Base-by-base conservation (phyloP, 805 yeast genomes). In the Wickerhamiella azymoides region DNA sequence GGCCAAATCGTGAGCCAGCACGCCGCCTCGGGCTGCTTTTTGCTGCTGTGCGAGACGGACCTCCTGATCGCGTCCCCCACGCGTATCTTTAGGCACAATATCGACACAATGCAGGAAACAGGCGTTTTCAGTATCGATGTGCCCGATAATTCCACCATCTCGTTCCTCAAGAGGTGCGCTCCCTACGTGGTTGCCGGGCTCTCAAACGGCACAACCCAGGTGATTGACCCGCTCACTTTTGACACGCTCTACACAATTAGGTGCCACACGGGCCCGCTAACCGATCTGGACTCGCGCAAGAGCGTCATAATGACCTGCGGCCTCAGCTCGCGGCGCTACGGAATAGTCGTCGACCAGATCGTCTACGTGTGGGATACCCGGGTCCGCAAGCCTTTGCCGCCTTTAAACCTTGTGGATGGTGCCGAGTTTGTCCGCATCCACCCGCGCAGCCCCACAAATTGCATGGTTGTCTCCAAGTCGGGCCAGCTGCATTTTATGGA, bases 401-500 rank as follows among this genome's bases (percentile, higher is more conserved):
- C 96, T 2, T 69, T 89, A 7, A 76, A 96, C 3, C 85, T 86
- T 56, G 86, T 92, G 0, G 80, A 86, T 0, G 96, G 96, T 10
- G 96, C 97, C 0, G 71, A 82, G 9, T 82, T 73, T 58, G 92
- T 81, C 1, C 71, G 82, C 41, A 69, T 89, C 50, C 96, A 89
- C 63, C 96, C 97, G 6, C 80, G 82, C 49, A 59, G 86, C 42
- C 82, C 95, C 5, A 81, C 83, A 33, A 77, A 81, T 30, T 74
- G 85, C 39, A 60, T 85, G 4, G 77, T 84, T 7, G 80, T 84
- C 0, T 81, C 96, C 0, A 70, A 70, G 17, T 62, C 74, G 18
- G 97, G 97, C 14, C 89, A 85, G 49, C 66, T 92, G 48, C 94
- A 86, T 57, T 80, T 86, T 52, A 73, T 85, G 21, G 96, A 92